A percentile compares a stretch with the other conserved stretches of the same genome.
These are phyloP conservation scores for Solanum bulbocastanum DNA, from an alignment of 257 asterid species.

Conservation along the genomic window DNA sequence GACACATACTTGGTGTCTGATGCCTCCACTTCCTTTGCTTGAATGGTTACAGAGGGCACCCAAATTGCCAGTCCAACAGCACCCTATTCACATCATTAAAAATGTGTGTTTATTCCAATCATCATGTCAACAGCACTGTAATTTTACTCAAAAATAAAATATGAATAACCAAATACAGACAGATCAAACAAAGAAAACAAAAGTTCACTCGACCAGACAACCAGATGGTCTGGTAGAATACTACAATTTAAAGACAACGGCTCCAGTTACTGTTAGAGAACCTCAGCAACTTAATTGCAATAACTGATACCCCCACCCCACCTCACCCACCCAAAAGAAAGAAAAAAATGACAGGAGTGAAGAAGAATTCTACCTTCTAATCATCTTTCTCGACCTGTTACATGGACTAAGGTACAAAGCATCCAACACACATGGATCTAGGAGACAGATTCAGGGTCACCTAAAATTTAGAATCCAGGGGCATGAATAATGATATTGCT, in stretches of 20 bases:
- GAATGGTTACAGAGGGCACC: slow-evolving; percentile 94
- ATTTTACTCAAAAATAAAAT: not conserved
- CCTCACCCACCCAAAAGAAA: not conserved
- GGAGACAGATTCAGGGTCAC: not conserved
- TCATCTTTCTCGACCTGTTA: not conserved
- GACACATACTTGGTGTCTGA: slow-evolving; percentile 35
- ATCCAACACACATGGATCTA: not conserved
- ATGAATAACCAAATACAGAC: not conserved
- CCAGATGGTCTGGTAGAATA: not conserved
- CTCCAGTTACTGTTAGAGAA: not conserved
- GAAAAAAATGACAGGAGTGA: not conserved
- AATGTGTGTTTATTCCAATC: not conserved
- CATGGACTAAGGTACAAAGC: not conserved
- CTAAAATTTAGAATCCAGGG: not conserved
- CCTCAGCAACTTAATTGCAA: not conserved
- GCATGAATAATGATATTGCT: not conserved
- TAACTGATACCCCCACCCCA: not conserved
- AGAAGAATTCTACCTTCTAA: not conserved
- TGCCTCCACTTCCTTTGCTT: slow-evolving; percentile 52
- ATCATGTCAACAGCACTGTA: not conserved
- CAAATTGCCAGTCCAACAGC: slow-evolving; percentile 99
- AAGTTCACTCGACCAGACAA: not conserved
- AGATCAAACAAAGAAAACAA: not conserved
- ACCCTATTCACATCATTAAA: slow-evolving; percentile 38
- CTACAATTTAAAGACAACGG: not conserved